Evolutionary conservation across 2,329 filamentous ascomycete species (phyloP).

Genomic region (Calcarisporium arbuscula): DNA sequence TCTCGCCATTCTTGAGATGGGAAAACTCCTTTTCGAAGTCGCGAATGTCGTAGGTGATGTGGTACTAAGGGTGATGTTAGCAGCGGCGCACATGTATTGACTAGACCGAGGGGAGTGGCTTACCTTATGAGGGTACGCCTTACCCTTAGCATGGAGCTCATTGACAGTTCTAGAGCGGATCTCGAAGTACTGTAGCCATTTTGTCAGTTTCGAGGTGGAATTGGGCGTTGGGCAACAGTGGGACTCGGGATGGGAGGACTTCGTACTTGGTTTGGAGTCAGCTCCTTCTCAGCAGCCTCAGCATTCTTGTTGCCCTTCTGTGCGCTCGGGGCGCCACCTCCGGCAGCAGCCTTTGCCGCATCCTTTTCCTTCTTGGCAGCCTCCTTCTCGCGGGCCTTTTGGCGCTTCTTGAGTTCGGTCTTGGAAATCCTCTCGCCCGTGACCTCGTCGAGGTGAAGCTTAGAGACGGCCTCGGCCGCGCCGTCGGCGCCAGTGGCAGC

Average conservation of each 20-base stretch:
- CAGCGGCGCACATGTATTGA: background rate
- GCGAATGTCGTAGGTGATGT: constrained; percentile 74
- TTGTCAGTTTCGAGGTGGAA: too few species aligned
- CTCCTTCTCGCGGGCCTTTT: constrained; percentile 84
- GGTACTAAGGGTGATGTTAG: constrained; percentile 47
- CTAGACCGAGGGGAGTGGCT: too few species aligned
- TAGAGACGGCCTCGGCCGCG: constrained; percentile 52
- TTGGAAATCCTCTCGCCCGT: constrained; percentile 85
- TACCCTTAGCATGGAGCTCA: constrained; percentile 33
- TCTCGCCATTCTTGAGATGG: constrained; percentile 82
- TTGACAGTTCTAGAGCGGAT: constrained; percentile 76
- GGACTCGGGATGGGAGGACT: too few species aligned
- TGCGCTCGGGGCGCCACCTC: constrained; percentile 59
- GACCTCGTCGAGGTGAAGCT: constrained; percentile 83
- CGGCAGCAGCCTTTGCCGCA: constrained; percentile 46
- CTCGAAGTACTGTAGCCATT: constrained; percentile 66
- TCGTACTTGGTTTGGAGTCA: constrained; percentile 48
- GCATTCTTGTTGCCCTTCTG: constrained; percentile 47
- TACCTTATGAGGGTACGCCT: constrained; percentile 73
- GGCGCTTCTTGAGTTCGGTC: constrained; percentile 87
- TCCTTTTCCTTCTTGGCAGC: constrained; percentile 85
- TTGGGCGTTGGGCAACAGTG: too few species aligned
- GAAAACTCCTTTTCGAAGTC: constrained; percentile 75
- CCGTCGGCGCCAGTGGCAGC: constrained; percentile 38
- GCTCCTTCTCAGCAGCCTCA: constrained; percentile 54